phyloP scores from a whole-genome alignment of 371 early-diverging fungal species.

The Apophysomyces sp. region DNA sequence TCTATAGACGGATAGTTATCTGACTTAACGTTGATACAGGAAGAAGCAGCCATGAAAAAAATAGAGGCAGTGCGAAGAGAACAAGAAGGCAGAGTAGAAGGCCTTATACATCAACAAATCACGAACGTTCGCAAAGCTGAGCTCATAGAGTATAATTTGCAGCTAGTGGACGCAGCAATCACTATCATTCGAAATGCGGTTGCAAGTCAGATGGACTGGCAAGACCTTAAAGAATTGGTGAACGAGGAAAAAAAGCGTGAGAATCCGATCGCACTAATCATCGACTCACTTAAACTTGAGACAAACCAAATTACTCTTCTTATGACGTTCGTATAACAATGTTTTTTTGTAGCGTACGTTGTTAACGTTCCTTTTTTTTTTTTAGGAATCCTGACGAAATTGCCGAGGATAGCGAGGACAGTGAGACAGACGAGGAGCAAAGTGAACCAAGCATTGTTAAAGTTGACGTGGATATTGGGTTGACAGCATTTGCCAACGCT shows the following conservation, averaged over 20 bases:
- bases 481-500: conserved; percentile 92
- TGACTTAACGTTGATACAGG: conserved; percentile 29
- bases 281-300: conserved; percentile 71
- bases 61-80: conserved; percentile 78
- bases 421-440: conserved; percentile 36
- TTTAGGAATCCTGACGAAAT: conserved; percentile 39
- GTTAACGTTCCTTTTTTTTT: too few species aligned
- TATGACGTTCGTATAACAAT: conserved; percentile 33
- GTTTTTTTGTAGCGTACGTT: background rate
- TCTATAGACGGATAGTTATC: background rate
- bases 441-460: conserved; percentile 25
- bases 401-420: conserved; percentile 20
- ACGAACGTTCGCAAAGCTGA: conserved; percentile 71
- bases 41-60: conserved; percentile 80
- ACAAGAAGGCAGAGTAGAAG: conserved; percentile 77
- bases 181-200: conserved; percentile 83
- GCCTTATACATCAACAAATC: conserved; percentile 67
- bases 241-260: conserved; percentile 75
- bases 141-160: conserved; percentile 81
- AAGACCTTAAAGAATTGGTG: conserved; percentile 85
- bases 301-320: conserved; percentile 70
- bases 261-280: conserved; percentile 80
- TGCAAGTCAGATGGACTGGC: conserved; percentile 96
- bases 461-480: conserved; percentile 84
- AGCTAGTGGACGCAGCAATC: conserved; percentile 85